Evolutionary conservation across 257 asterid species (phyloP).

Genomic region (Verbascum thapsus): DNA sequence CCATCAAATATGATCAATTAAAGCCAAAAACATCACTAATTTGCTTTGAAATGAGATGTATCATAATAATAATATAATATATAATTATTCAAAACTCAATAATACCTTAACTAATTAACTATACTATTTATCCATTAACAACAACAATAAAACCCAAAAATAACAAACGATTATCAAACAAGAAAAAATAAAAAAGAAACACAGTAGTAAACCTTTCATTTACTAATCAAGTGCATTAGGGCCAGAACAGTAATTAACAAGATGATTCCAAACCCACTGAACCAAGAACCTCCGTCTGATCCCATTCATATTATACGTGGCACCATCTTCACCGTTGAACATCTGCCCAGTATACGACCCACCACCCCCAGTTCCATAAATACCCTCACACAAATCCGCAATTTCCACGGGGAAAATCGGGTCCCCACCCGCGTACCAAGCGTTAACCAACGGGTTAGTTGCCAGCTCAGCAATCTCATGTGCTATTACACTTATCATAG

Average conservation of each 20-base stretch:
- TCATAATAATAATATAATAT: no score
- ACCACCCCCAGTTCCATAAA: slow-evolving; percentile 72
- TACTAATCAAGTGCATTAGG: slow-evolving; percentile 80
- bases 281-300: slow-evolving; percentile 63
- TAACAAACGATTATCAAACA: slow-evolving; percentile 2
- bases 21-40: neutral
- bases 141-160: neutral
- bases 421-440: slow-evolving; percentile 78
- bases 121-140: slow-evolving; percentile 19
- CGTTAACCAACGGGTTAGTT: slow-evolving; percentile 65
- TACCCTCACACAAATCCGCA: slow-evolving; percentile 78
- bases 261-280: slow-evolving; percentile 72
- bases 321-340: slow-evolving; percentile 65
- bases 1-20: neutral
- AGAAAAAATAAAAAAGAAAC: neutral
- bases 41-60: neutral
- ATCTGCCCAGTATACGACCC: slow-evolving; percentile 76
- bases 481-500: slow-evolving; percentile 74
- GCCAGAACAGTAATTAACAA: slow-evolving; percentile 66
- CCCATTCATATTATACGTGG: slow-evolving; percentile 68
- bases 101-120: neutral
- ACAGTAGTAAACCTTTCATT: slow-evolving; percentile 4
- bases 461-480: slow-evolving; percentile 70
- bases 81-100: neutral
- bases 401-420: slow-evolving; percentile 69